These are phyloP conservation scores for Fusarium pseudocircinatum DNA, from an alignment of 2,329 filamentous ascomycete species.

Conservation along the genomic window DNA sequence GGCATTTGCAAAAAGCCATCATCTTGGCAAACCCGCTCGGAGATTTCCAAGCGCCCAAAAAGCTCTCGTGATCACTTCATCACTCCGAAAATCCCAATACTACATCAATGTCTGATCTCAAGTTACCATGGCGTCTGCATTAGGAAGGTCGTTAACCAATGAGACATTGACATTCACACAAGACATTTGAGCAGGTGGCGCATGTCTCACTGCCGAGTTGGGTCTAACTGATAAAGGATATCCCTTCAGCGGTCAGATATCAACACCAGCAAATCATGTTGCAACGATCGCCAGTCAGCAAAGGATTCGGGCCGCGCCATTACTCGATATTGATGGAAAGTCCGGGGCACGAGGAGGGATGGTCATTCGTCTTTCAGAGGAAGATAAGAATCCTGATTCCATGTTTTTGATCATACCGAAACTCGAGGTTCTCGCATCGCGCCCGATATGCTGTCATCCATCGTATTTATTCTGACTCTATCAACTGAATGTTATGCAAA, in stretches of 20 bases:
- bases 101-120: neutral
- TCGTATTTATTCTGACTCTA: neutral
- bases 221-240: neutral
- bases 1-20: neutral
- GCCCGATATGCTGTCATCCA: neutral
- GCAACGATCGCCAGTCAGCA: neutral
- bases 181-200: conserved; percentile 20
- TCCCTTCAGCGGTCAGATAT: neutral
- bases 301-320: neutral
- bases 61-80: neutral
- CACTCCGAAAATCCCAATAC: neutral
- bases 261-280: neutral
- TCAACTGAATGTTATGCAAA: neutral
- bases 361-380: neutral
- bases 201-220: conserved; percentile 3
- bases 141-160: conserved; percentile 15
- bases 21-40: neutral
- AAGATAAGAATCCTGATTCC: neutral
- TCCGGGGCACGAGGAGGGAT: neutral
- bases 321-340: neutral
- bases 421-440: neutral
- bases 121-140: neutral
- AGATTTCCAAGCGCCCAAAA: neutral
- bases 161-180: neutral
- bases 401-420: neutral